Evolutionary conservation across 1,284 basidiomycete genomes (phyloP).

Genomic region (Peniophora sp.): DNA sequence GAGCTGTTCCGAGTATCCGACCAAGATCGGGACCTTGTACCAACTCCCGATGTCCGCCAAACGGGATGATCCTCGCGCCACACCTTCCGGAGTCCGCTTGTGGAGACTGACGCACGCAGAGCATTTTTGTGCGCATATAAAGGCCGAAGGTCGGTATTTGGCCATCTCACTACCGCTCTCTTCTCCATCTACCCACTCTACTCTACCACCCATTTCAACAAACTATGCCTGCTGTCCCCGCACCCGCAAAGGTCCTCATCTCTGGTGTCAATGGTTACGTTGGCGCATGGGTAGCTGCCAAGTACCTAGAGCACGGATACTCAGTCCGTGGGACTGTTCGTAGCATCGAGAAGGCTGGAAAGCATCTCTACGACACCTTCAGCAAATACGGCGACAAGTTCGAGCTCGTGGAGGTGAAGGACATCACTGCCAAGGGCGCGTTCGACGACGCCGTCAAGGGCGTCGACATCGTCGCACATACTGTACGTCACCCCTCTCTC

Average conservation of each 20-base stretch:
- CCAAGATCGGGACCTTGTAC: no score
- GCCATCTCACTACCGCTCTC: no score
- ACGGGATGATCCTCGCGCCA: no score
- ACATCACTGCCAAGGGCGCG: slow-evolving; percentile 30
- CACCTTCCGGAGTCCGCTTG: no score
- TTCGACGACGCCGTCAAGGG: slow-evolving; percentile 43
- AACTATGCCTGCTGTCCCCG: slow-evolving; percentile 2
- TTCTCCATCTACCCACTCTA: no score
- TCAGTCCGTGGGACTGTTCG: slow-evolving; percentile 43
- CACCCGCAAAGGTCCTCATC: slow-evolving; percentile 19
- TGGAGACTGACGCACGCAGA: no score
- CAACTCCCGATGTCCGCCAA: no score
- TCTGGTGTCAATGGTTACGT: slow-evolving; percentile 24
- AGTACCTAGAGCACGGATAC: slow-evolving; percentile 23
- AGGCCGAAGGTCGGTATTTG: no score
- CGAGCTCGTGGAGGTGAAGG: slow-evolving; percentile 31
- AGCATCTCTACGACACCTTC: slow-evolving; percentile 31
- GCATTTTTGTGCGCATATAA: no score
- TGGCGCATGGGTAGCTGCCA: slow-evolving; percentile 21
- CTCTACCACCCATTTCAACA: background rate
- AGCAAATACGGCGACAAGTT: slow-evolving; percentile 24
- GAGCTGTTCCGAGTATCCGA: no score
- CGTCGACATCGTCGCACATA: slow-evolving; percentile 20
- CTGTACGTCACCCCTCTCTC: background rate
- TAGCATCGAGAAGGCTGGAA: slow-evolving; percentile 32